A percentile compares a stretch with the other conserved stretches of the same genome.
Evolutionary conservation across 2,329 filamentous ascomycete genomes (phyloP).

Genomic region (Colletotrichum cuscutae): DNA sequence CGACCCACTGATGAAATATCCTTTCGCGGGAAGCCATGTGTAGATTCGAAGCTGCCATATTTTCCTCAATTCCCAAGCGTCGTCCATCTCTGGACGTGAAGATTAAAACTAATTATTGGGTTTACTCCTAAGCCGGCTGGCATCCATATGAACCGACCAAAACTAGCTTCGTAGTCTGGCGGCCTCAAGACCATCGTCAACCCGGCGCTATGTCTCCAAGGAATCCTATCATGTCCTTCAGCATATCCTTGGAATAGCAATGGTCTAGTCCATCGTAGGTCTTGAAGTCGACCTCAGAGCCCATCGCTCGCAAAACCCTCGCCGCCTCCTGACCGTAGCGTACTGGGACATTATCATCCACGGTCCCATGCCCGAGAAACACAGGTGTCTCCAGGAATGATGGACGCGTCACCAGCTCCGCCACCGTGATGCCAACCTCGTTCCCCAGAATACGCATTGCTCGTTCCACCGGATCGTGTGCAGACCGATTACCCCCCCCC

Average conservation of each 20-base stretch:
- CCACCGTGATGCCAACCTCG: constrained; percentile 13
- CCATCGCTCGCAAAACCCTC: constrained; percentile 46
- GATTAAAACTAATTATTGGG: background rate
- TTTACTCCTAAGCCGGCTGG: no score
- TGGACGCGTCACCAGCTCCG: background rate
- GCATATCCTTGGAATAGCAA: constrained; percentile 55
- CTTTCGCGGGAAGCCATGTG: background rate
- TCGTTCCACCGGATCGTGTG: background rate
- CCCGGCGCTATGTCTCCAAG: constrained; percentile 24
- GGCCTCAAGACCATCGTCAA: background rate
- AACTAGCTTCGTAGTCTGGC: no score
- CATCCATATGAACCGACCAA: background rate
- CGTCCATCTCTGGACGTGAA: background rate
- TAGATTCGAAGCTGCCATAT: background rate
- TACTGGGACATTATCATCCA: constrained; percentile 54
- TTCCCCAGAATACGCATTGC: constrained; percentile 7
- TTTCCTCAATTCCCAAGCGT: background rate
- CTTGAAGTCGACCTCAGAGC: constrained; percentile 46
- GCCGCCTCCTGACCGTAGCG: constrained; percentile 47
- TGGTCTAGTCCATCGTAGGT: constrained; percentile 55
- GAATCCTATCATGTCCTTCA: constrained; percentile 49
- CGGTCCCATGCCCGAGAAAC: constrained; percentile 56
- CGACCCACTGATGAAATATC: background rate
- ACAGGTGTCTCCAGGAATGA: constrained; percentile 47
- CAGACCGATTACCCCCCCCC: background rate